Conservation (phyloP, 75 land plant genomes). For the Isoetes taiwanensis region DNA sequence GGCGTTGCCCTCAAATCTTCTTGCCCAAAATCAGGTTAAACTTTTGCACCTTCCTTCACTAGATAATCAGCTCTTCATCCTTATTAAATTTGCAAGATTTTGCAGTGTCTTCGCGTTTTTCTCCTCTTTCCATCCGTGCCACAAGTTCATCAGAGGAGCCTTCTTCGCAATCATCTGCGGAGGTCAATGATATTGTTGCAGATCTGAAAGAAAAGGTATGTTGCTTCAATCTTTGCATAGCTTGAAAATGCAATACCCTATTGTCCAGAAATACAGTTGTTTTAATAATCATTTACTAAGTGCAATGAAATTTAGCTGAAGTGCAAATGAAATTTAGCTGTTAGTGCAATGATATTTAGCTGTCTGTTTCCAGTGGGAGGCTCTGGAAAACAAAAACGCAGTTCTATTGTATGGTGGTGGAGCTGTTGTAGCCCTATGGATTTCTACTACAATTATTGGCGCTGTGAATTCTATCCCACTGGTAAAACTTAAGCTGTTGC, state of each 20-base stretch:
- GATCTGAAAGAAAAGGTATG: slow-evolving; percentile 22
- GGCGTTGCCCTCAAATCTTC: too few species aligned
- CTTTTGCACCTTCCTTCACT: too few species aligned
- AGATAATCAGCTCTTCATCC: too few species aligned
- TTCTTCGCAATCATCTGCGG: slow-evolving; percentile 8
- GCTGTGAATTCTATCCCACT: slow-evolving; percentile 79
- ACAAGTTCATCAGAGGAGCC: slow-evolving; percentile 13
- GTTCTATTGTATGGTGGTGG: slow-evolving; percentile 81
- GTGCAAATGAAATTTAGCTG: not conserved
- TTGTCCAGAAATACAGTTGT: not conserved
- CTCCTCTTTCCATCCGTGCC: too few species aligned
- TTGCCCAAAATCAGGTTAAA: too few species aligned
- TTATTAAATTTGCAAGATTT: too few species aligned
- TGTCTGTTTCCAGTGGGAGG: slow-evolving; percentile 46
- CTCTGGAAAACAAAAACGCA: slow-evolving; percentile 58
- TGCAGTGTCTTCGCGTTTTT: too few species aligned
- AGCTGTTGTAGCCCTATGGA: slow-evolving; percentile 70
- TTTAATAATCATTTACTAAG: not conserved
- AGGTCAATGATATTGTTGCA: slow-evolving; percentile 15
- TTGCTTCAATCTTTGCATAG: not conserved
- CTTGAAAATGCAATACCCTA: not conserved
- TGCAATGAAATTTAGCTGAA: not conserved
- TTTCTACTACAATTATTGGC: slow-evolving; percentile 63
- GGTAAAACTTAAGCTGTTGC: slow-evolving; percentile 21
- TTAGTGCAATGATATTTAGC: not conserved